Base-by-base conservation (phyloP, 1,139 yeast genomes). In the Yamadazyma atmosphaerica region DNA sequence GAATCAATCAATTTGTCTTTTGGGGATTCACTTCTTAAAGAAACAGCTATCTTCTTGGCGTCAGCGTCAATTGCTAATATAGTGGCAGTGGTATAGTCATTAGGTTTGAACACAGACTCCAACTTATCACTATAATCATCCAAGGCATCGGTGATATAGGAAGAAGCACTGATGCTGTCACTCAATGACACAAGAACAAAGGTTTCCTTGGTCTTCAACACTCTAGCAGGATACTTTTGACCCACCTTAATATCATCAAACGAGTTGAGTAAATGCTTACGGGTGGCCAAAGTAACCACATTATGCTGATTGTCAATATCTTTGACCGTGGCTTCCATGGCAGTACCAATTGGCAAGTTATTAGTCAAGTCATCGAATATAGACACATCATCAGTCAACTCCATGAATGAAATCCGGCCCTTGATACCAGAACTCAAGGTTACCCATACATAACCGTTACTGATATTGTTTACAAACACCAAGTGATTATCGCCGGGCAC, bases 101-200 rank as follows among this genome's bases (percentile, higher is more conserved):
- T 82, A 10, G 69, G 61, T 23, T 71, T 63, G 58, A 72, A 87
- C 1, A 66, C 70, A n/a, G 70, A 72, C 13, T 68, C 71, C 39
- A 84, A 63, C 33, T 78, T 70, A 21, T 72, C 68, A 22, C 80
- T 69, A 56, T 80, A 87, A 52, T 87, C 85, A 51, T 84, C 78
- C 47, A 86, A 69, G 12, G 95, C 89, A 60, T 89, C 96, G 3
- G 95, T 83, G 35, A 83, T 73, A 56, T 71, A 82, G 3, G 89
- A 79, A 45, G 81, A 72, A 22, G 88, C 96, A 40, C 73, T 68
- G 14, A 83, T 69, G 34, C 70, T 71, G 24, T 72, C 72, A 15
- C 87, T 86, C 33, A 87, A 62, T 46, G 83, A 86, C 33, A 86
- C 83, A 43, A 86, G 63, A 17, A 86, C 81, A 50, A 74, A 80